Percentiles rank a stretch among this genome's conserved stretches.
phyloP scores from a whole-genome alignment of 148 eudicot species.

The Polygonum aviculare region DNA sequence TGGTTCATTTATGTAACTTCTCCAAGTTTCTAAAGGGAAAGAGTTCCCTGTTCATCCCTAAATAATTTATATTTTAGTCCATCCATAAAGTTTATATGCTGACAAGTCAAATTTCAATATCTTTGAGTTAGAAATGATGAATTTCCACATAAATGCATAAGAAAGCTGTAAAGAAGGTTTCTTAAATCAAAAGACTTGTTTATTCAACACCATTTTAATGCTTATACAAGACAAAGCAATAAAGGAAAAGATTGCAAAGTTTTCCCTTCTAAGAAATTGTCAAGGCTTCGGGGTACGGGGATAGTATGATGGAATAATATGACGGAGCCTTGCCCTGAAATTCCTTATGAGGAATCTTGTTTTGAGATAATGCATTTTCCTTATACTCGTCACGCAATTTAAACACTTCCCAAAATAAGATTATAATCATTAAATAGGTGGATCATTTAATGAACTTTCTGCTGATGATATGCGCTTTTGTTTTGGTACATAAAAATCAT shows the following conservation, averaged over 20 bases:
- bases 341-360: not conserved
- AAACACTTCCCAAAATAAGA: not conserved
- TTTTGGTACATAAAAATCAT: conserved; percentile 23
- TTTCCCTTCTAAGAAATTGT: not conserved
- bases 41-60: not conserved
- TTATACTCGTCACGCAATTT: not conserved
- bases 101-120: not conserved
- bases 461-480: not conserved
- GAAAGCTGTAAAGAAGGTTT: not conserved
- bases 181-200: not conserved
- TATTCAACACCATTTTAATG: not conserved
- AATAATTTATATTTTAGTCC: not conserved
- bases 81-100: not conserved
- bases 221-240: not conserved
- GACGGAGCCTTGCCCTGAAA: not conserved
- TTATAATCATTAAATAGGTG: not conserved
- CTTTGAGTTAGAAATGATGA: not conserved
- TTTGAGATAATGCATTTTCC: not conserved
- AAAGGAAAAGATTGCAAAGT: not conserved
- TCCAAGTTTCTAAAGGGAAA: not conserved
- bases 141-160: not conserved
- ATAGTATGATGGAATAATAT: not conserved
- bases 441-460: not conserved
- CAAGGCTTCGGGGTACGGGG: not conserved
- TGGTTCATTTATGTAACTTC: not conserved